Conservation (phyloP, 129 eudicot genomes). For the Mikania micrantha region DNA sequence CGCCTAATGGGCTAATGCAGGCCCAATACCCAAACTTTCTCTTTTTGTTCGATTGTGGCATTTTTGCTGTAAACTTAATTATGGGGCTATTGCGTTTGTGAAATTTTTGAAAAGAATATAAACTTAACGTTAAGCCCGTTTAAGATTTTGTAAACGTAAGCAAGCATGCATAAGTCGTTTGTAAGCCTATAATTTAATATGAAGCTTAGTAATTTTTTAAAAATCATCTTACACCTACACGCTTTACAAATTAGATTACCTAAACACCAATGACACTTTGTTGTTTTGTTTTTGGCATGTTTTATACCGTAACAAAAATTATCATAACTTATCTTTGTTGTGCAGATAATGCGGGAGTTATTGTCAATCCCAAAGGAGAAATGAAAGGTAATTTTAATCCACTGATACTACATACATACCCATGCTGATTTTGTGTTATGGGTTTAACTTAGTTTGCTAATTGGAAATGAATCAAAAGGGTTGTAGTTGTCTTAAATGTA, state of each 20-base stretch:
- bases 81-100: neutral
- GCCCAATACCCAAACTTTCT: too few species aligned
- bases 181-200: neutral
- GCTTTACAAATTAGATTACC: neutral
- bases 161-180: neutral
- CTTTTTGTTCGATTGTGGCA: neutral
- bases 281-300: neutral
- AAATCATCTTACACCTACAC: neutral
- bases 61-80: neutral
- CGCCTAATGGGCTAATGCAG: too few species aligned
- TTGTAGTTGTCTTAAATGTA: too few species aligned
- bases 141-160: neutral
- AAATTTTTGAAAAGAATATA: neutral
- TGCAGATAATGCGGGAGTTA: constrained; percentile 90
- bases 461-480: too few species aligned
- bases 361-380: constrained; percentile 90
- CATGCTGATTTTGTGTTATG: neutral
- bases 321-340: neutral
- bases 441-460: neutral
- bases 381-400: constrained; percentile 57
- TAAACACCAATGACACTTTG: too few species aligned
- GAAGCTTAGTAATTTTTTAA: neutral
- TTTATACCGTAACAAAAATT: neutral
- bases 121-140: neutral
- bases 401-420: neutral